Evolutionary conservation across 2,329 filamentous ascomycete species (phyloP).

Genomic region (Ophioceras dolichostomum): DNA sequence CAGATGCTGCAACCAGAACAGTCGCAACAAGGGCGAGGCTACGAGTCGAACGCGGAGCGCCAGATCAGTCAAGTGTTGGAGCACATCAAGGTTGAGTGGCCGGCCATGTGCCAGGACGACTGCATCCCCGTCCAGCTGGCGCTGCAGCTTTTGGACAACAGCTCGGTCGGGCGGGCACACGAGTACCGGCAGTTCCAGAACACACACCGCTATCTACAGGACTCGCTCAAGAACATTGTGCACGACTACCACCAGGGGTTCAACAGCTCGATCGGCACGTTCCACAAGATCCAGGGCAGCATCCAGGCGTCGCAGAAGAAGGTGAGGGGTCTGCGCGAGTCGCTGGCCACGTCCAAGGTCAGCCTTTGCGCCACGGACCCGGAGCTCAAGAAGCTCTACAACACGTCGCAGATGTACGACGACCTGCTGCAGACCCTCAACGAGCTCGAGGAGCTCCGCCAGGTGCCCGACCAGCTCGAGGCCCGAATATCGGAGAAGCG

Average conservation of each 20-base stretch:
- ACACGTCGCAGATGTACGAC: constrained; percentile 81
- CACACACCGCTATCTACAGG: constrained; percentile 80
- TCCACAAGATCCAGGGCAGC: constrained; percentile 94
- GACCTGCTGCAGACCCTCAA: constrained; percentile 73
- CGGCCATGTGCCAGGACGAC: constrained; percentile 76
- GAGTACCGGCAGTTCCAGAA: constrained; percentile 77
- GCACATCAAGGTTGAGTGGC: constrained; percentile 81
- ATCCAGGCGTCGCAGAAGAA: constrained; percentile 81
- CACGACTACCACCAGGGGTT: constrained; percentile 99
- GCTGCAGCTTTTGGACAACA: constrained; percentile 87
- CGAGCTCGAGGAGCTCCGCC: constrained; percentile 77
- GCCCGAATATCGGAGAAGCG: constrained; percentile 92
- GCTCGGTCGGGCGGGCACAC: constrained; percentile 82
- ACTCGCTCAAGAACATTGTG: constrained; percentile 84
- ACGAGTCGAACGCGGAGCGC: constrained; percentile 36
- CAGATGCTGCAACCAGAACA: no score
- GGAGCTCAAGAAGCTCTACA: constrained; percentile 81
- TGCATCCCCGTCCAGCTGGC: constrained; percentile 90
- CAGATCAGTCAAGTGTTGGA: constrained; percentile 57
- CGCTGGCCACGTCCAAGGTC: constrained; percentile 67
- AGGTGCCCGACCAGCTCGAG: constrained; percentile 84
- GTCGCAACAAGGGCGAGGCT: no score
- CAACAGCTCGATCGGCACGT: constrained; percentile 97
- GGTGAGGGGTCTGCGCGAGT: constrained; percentile 71
- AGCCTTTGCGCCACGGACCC: constrained; percentile 78